A percentile compares a stretch with the other conserved stretches of the same genome.
These are phyloP conservation scores for Starmerella bombicola DNA, from an alignment of 805 yeast genomes.

Conservation along the genomic window DNA sequence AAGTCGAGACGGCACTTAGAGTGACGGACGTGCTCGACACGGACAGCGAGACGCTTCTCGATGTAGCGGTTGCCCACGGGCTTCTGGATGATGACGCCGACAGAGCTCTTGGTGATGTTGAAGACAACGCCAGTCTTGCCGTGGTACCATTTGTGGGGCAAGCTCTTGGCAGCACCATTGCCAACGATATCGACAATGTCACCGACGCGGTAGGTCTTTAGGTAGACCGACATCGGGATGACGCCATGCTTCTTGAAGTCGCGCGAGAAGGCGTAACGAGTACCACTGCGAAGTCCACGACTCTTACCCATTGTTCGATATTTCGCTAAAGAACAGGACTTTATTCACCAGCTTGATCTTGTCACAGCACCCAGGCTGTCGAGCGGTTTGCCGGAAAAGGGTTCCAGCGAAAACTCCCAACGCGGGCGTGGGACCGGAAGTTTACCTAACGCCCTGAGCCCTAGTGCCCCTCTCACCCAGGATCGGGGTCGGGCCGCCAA, in stretches of 20 bases:
- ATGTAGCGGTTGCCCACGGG: conserved; percentile 97
- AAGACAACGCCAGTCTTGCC: conserved; percentile 99
- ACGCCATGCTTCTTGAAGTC: conserved; percentile 97
- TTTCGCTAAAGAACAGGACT: conserved; percentile 1
- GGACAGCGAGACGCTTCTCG: conserved; percentile 96
- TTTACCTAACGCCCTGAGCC: conserved; percentile 7
- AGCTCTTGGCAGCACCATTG: conserved; percentile 99
- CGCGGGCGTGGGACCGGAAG: not conserved
- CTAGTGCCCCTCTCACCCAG: too few species aligned
- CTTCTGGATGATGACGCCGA: conserved; percentile 97
- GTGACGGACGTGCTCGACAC: conserved; percentile 98
- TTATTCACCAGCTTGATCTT: conserved; percentile 2
- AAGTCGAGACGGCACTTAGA: conserved; percentile 99
- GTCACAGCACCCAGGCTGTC: not conserved
- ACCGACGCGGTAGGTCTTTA: conserved; percentile 96
- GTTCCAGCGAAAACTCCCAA: conserved; percentile 1
- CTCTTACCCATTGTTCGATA: conserved; percentile 30
- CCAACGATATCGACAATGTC: conserved; percentile 99
- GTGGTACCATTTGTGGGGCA: conserved; percentile 99
- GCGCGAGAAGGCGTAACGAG: conserved; percentile 99
- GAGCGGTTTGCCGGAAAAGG: not conserved
- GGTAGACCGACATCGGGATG: conserved; percentile 88
- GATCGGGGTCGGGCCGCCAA: too few species aligned
- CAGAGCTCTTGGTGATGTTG: conserved; percentile 98
- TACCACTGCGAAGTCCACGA: conserved; percentile 99